Base-by-base conservation (phyloP, 2,329 filamentous ascomycete genomes). In the Apiospora hydei region DNA sequence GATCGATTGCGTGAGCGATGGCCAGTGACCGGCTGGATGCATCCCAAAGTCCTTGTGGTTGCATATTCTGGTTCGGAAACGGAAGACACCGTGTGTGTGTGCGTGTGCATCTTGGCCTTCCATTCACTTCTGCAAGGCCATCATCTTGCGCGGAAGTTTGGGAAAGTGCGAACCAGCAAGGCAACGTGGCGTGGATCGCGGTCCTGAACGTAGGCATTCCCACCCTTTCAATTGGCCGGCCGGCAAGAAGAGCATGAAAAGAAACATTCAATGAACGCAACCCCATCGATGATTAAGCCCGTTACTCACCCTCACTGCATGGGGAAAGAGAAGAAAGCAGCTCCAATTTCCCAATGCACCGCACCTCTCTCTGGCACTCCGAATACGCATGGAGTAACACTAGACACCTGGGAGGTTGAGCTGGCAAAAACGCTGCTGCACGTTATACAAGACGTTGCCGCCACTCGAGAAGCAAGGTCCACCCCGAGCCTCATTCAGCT, bases 401-500 rank as follows among this genome's bases (percentile, higher is more conserved):
- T 47, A 47, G 18, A 64, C 30, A 64, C 53, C 38, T 41, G 10
- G 7, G 18, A 4, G 34, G 24, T 57, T 34, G 16, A 11, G 18
- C 26, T 10, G 16, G 18, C 51, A 26, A 57, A 57, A 57, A 57
- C 51, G 51, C 51, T 57, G 51, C 51, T 34, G 51, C 51, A 57
- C 53, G 53, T 61, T 61, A 61, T 61, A 38, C 24, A 8, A 61
- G n/a, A 41, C 57, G 34, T 64, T 64, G 11, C 57, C 57, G 57
- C 57, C 57, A 38, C 57, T 34, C 10, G 13, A 21, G 30, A 21
- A n/a, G n/a, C n/a, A n/a, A 64, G 57, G 57, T 64, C 57, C 57
- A 64, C 57, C 34, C 57, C 34, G 57, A 64, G 57, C 57, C 57
- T 64, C 57, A 64, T n/a, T n/a, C 14, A 26, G 10, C 53, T 61